Evolutionary conservation across 805 yeast genomes (phyloP).

Genomic region (Yamadazyma nakazawae): DNA sequence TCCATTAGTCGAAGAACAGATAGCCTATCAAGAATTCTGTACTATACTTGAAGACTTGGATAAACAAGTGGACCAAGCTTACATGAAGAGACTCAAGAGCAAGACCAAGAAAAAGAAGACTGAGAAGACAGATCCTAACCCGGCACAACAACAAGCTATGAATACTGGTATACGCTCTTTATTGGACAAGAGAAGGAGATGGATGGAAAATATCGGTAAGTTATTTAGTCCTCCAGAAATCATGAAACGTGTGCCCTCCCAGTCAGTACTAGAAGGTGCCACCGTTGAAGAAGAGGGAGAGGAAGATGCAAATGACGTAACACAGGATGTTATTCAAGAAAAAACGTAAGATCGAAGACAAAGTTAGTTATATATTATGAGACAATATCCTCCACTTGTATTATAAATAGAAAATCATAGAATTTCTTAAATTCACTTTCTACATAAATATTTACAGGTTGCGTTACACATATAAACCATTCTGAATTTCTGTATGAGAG

Average conservation of each 20-base stretch:
- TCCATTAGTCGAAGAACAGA: constrained; percentile 78
- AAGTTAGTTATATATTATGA: background rate
- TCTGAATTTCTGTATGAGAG: constrained; percentile 53
- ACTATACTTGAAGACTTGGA: constrained; percentile 90
- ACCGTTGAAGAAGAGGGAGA: constrained; percentile 31
- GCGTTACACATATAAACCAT: constrained; percentile 25
- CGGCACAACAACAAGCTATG: constrained; percentile 62
- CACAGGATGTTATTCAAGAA: constrained; percentile 14
- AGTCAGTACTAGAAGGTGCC: constrained; percentile 50
- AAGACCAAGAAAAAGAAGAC: constrained; percentile 64
- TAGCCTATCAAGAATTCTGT: constrained; percentile 92
- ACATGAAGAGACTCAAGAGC: constrained; percentile 74
- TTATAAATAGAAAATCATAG: background rate
- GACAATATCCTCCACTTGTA: background rate
- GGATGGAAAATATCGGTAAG: constrained; percentile 90
- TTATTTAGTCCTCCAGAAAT: constrained; percentile 63
- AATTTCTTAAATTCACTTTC: background rate
- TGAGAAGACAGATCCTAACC: constrained; percentile 20
- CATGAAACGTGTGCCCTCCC: constrained; percentile 74
- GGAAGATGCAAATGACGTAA: constrained; percentile 28
- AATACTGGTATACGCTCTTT: constrained; percentile 75
- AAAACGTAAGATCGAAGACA: background rate
- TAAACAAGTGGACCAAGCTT: constrained; percentile 95
- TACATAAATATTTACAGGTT: constrained; percentile 14
- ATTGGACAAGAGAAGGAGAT: constrained; percentile 79